Conservation (phyloP, 2,329 filamentous ascomycete species). For the Leptosphaerulina australis region DNA sequence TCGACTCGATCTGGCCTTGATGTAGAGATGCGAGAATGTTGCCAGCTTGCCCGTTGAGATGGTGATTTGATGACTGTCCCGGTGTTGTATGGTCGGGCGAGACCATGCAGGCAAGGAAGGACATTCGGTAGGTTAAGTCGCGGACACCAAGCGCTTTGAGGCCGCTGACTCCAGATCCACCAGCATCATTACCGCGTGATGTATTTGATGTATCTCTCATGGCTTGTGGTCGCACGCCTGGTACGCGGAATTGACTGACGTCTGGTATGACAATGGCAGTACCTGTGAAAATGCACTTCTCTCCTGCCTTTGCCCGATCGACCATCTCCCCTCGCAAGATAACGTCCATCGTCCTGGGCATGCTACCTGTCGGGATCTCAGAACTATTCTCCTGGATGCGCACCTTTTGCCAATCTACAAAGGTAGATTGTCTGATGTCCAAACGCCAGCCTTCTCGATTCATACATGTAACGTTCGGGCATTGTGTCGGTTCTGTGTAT, state of each 20-base stretch:
- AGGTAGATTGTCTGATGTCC: constrained; percentile 96
- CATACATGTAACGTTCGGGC: constrained; percentile 83
- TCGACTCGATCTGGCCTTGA: constrained; percentile 69
- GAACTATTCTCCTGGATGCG: constrained; percentile 98
- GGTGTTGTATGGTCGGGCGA: constrained; percentile 83
- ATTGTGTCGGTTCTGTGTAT: constrained; percentile 96
- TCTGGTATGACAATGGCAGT: constrained; percentile 96
- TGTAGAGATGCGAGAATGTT: constrained; percentile 88
- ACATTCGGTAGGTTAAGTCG: constrained; percentile 91
- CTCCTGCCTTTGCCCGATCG: constrained; percentile 93
- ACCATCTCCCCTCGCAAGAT: constrained; percentile 97
- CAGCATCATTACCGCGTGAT: constrained; percentile 75
- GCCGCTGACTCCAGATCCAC: constrained; percentile 83
- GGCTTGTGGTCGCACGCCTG: constrained; percentile 81
- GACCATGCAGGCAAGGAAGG: constrained; percentile 97
- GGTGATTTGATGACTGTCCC: constrained; percentile 73
- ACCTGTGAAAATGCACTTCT: constrained; percentile 98
- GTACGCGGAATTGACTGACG: constrained; percentile 90
- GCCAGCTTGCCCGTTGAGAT: constrained; percentile 72
- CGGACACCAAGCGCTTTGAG: constrained; percentile 92
- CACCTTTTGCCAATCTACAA: constrained; percentile 99
- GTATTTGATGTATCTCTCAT: constrained; percentile 80
- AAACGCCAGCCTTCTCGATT: constrained; percentile 94
- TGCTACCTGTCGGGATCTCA: constrained; percentile 96
- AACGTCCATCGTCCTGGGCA: constrained; percentile 97